Conservation (phyloP, 2,329 filamentous ascomycete genomes). For the Podosphaera xanthii region DNA sequence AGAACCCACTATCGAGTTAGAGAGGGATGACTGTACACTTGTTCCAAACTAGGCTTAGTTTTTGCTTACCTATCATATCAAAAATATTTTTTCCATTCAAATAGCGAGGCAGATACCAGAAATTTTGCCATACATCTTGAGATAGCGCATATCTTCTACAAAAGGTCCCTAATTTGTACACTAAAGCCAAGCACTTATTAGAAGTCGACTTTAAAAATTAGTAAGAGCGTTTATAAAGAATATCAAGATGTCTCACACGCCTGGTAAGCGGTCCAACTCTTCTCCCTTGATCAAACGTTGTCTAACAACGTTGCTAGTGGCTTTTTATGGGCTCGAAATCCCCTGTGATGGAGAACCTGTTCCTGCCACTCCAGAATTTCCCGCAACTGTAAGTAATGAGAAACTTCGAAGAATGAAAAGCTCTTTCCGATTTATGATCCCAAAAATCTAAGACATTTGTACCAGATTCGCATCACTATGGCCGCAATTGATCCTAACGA, state of each 20-base stretch:
- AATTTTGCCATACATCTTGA: too few relatives aligned
- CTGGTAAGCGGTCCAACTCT: slow-evolving; percentile 15
- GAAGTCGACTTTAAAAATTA: too few relatives aligned
- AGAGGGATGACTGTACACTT: too few relatives aligned
- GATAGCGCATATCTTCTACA: too few relatives aligned
- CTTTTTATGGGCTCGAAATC: slow-evolving; percentile 81
- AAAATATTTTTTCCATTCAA: too few relatives aligned
- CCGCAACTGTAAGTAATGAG: slow-evolving; percentile 49
- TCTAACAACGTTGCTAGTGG: slow-evolving; percentile 29
- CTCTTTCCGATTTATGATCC: neutral
- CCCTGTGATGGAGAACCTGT: slow-evolving; percentile 66
- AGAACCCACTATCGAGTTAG: too few relatives aligned
- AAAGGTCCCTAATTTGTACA: too few relatives aligned
- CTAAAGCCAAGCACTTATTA: too few relatives aligned
- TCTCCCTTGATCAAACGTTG: slow-evolving; percentile 1
- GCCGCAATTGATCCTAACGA: slow-evolving; percentile 85
- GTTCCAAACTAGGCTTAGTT: too few relatives aligned
- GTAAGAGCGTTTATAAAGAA: too few relatives aligned
- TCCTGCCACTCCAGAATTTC: slow-evolving; percentile 54
- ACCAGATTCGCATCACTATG: slow-evolving; percentile 91
- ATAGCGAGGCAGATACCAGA: too few relatives aligned
- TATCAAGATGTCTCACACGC: slow-evolving; percentile 30
- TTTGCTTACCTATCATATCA: too few relatives aligned
- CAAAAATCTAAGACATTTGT: neutral
- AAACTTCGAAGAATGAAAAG: neutral